Evolutionary conservation across 306 rosid genomes (phyloP).

Genomic region (Quercus cerris): DNA sequence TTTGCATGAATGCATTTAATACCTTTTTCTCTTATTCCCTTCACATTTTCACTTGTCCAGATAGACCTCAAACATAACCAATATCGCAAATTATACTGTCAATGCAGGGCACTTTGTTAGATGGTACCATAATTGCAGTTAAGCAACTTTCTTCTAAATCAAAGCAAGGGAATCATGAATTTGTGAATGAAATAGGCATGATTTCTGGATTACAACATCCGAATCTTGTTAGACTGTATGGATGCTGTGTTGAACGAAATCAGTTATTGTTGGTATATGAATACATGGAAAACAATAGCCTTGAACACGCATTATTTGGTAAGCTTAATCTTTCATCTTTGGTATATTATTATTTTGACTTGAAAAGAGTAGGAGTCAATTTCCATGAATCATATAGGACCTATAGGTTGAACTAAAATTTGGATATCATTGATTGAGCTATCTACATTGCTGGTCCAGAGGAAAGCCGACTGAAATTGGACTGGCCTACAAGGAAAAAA

Average conservation of each 20-base stretch:
- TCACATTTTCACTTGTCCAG: not conserved
- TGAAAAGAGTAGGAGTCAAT: not conserved
- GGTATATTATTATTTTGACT: not conserved
- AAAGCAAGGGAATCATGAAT: slow-evolving; percentile 29
- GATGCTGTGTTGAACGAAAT: slow-evolving; percentile 27
- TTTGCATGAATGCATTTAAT: not conserved
- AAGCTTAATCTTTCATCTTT: not conserved
- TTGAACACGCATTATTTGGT: slow-evolving; percentile 24
- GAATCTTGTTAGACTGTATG: slow-evolving; percentile 20
- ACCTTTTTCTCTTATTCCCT: not conserved
- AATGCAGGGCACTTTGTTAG: slow-evolving; percentile 16
- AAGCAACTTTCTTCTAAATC: slow-evolving; percentile 31
- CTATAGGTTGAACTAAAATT: not conserved
- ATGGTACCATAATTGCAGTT: slow-evolving; percentile 23
- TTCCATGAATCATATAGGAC: not conserved
- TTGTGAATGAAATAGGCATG: slow-evolving; percentile 27
- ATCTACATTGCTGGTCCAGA: slow-evolving; percentile 29
- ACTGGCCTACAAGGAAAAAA: slow-evolving; percentile 63
- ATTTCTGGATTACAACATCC: slow-evolving; percentile 27
- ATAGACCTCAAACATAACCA: not conserved
- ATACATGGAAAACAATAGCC: slow-evolving; percentile 24
- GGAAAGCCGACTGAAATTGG: slow-evolving; percentile 28
- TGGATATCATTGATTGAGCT: not conserved
- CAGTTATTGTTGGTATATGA: slow-evolving; percentile 18
- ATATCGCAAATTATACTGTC: not conserved